Evolutionary conservation across 1,139 yeast species (phyloP).

Genomic region (Eremothecium cymbalariae): DNA sequence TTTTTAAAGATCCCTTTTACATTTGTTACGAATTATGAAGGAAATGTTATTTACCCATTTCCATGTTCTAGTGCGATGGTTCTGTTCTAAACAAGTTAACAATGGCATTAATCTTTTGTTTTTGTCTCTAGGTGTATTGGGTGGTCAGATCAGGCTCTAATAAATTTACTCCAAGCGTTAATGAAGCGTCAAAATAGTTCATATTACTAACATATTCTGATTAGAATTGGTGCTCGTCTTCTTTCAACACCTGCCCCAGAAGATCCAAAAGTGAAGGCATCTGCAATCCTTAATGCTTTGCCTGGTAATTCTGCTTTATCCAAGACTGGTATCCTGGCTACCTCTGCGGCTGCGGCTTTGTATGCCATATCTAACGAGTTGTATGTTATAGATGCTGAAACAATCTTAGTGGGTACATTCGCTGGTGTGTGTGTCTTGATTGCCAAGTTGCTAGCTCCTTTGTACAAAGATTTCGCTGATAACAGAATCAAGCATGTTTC

Average conservation of each 20-base stretch:
- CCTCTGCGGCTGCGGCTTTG: slow-evolving; percentile 87
- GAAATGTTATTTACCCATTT: too few relatives aligned
- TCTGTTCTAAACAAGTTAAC: too few relatives aligned
- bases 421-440: slow-evolving; percentile 64
- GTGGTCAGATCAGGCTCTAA: too few relatives aligned
- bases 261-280: slow-evolving; percentile 90
- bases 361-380: slow-evolving; percentile 92
- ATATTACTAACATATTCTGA: too few relatives aligned
- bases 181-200: not conserved
- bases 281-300: slow-evolving; percentile 79
- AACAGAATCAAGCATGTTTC: slow-evolving; percentile 80
- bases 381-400: slow-evolving; percentile 89
- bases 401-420: slow-evolving; percentile 76
- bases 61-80: too few relatives aligned
- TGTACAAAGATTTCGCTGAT: slow-evolving; percentile 91
- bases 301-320: slow-evolving; percentile 87
- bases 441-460: slow-evolving; percentile 88
- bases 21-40: too few relatives aligned
- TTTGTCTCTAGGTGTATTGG: too few relatives aligned
- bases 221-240: slow-evolving; percentile 56
- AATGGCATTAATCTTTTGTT: too few relatives aligned
- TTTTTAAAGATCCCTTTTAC: too few relatives aligned
- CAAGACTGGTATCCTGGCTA: slow-evolving; percentile 92
- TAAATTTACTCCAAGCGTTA: not conserved
- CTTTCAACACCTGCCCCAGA: slow-evolving; percentile 50